Percentiles rank a stretch among this genome's conserved stretches.
These are phyloP conservation scores for Candida smagusa DNA, from an alignment of 1,139 yeast species.

Conservation along the genomic window DNA sequence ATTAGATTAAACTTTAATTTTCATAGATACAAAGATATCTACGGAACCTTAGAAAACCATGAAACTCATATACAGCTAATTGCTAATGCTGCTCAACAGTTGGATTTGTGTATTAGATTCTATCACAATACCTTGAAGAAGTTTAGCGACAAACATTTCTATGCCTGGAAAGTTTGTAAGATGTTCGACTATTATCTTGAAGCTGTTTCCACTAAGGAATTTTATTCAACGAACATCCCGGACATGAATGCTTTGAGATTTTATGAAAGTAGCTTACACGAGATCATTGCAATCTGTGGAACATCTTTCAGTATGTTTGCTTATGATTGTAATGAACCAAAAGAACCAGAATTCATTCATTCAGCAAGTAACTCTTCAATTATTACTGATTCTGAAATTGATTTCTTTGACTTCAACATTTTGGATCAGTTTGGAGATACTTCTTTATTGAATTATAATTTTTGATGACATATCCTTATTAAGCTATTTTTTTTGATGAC, in stretches of 20 bases:
- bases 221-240: neutral
- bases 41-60: neutral
- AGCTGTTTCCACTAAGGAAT: neutral
- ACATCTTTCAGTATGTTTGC: constrained; percentile 1
- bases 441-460: neutral
- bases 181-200: constrained; percentile 1
- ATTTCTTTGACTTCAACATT: neutral
- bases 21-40: neutral
- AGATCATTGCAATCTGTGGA: neutral
- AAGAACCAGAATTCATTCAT: too few relatives aligned
- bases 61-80: neutral
- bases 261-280: neutral
- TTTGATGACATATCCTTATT: too few relatives aligned
- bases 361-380: neutral
- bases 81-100: neutral
- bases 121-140: neutral
- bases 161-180: constrained; percentile 2
- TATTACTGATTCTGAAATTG: neutral
- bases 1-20: neutral
- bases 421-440: constrained; percentile 1
- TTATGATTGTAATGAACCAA: neutral
- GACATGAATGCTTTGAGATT: neutral
- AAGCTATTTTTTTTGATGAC: too few relatives aligned
- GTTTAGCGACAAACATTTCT: neutral
- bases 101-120: neutral